Conservation (phyloP, 345 rosid genomes). For the Rhodamnia rubescens region DNA sequence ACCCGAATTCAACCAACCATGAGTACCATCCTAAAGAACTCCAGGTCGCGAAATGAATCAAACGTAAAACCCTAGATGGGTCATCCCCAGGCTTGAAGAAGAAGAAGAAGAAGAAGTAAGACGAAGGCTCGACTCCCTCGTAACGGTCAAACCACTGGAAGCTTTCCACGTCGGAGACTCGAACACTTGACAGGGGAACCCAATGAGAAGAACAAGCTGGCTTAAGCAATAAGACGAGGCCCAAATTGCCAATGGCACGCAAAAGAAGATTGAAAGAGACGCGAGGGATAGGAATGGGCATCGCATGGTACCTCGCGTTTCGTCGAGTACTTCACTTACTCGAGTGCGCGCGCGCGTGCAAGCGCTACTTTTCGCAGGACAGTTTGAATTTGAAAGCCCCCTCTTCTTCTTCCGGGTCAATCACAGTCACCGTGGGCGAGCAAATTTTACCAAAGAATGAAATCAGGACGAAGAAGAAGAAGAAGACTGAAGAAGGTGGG, state of each 20-base stretch:
- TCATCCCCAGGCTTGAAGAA: background rate
- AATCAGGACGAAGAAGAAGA: background rate
- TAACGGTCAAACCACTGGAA: background rate
- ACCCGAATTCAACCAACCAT: background rate
- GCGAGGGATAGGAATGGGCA: background rate
- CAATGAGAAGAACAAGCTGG: background rate
- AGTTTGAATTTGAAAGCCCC: background rate
- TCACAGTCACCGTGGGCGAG: background rate
- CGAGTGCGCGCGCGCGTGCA: background rate
- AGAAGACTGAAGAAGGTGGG: background rate
- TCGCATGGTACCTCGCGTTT: background rate
- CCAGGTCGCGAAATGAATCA: background rate
- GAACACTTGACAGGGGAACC: background rate
- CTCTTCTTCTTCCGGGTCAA: background rate
- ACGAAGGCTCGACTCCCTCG: background rate
- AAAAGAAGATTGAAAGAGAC: background rate
- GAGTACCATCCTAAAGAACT: background rate
- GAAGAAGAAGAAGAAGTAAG: background rate
- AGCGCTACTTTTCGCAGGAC: background rate
- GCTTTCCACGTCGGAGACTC: background rate
- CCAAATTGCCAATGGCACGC: background rate
- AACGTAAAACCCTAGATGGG: background rate
- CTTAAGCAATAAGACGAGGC: background rate
- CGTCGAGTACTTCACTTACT: background rate
- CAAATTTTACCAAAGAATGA: background rate